Percentiles rank a stretch among this genome's conserved stretches.
Evolutionary conservation across 768 basidiomycete genomes (phyloP).

Genomic region (Nidularia pulvinata): DNA sequence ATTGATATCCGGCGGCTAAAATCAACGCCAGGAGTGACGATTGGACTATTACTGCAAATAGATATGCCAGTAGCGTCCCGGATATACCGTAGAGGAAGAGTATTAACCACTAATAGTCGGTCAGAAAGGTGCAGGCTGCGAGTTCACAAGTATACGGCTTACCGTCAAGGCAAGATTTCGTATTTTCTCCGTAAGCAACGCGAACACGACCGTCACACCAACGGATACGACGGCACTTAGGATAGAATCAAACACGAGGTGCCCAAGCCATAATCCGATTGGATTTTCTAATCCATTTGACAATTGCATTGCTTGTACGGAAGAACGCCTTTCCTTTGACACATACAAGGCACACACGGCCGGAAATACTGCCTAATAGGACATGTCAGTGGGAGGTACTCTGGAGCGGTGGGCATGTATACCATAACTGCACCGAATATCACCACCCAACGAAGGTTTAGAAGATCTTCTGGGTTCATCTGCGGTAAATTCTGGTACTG

Average conservation of each 20-base stretch:
- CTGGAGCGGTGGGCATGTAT: no score
- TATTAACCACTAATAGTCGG: neutral
- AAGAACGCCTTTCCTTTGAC: constrained; percentile 42
- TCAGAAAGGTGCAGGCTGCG: neutral
- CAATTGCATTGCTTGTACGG: constrained; percentile 56
- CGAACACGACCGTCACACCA: neutral
- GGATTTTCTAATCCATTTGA: constrained; percentile 50
- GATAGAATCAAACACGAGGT: constrained; percentile 50
- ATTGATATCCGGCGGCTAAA: neutral
- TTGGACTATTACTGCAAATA: neutral
- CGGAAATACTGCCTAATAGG: neutral
- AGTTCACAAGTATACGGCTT: neutral
- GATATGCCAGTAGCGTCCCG: neutral
- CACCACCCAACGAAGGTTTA: neutral
- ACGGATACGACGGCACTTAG: constrained; percentile 19
- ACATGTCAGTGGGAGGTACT: no score
- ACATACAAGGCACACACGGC: constrained; percentile 41
- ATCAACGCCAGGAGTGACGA: neutral
- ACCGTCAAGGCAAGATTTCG: neutral
- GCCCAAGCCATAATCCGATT: constrained; percentile 52
- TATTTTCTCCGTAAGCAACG: neutral
- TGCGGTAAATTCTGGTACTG: neutral
- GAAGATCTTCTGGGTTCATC: neutral
- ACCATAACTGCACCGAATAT: neutral
- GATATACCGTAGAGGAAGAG: neutral